phyloP scores from a whole-genome alignment of 2,329 filamentous ascomycete genomes.

The Neocucurbitaria cava region DNA sequence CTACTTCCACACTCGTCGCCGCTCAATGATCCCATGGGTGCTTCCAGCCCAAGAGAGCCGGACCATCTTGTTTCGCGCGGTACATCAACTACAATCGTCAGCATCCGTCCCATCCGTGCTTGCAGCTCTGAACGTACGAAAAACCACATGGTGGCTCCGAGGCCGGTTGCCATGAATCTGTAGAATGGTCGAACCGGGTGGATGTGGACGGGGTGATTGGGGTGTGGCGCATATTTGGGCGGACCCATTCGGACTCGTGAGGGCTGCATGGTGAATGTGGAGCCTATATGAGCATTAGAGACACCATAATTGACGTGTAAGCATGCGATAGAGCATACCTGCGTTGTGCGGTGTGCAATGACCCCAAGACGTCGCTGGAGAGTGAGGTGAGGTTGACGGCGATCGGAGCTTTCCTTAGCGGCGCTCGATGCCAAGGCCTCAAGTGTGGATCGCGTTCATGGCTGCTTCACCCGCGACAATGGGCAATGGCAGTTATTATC shows the following conservation, averaged over 20 bases:
- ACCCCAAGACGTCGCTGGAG: slow-evolving; percentile 29
- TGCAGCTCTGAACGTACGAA: slow-evolving; percentile 70
- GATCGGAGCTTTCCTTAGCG: slow-evolving; percentile 24
- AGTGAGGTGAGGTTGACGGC: slow-evolving; percentile 34
- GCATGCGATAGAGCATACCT: slow-evolving; percentile 23
- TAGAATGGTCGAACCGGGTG: slow-evolving; percentile 74
- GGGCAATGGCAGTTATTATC: slow-evolving; percentile 12
- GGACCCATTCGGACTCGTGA: slow-evolving; percentile 43
- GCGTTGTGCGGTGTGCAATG: slow-evolving; percentile 38
- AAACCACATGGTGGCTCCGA: slow-evolving; percentile 99
- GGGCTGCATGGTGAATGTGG: slow-evolving; percentile 34
- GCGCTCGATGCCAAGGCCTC: slow-evolving; percentile 24
- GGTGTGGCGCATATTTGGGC: slow-evolving; percentile 48
- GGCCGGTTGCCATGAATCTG: slow-evolving; percentile 81
- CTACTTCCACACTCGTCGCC: not conserved
- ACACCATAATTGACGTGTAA: accelerated
- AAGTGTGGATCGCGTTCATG: slow-evolving; percentile 25
- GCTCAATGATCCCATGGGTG: slow-evolving; percentile 65
- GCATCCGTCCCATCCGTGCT: slow-evolving; percentile 4
- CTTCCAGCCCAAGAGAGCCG: slow-evolving; percentile 88
- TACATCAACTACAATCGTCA: slow-evolving; percentile 78
- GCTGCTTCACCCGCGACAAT: slow-evolving; percentile 18
- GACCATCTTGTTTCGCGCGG: slow-evolving; percentile 94
- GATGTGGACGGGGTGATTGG: slow-evolving; percentile 62
- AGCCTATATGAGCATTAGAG: slow-evolving; percentile 27